These are phyloP conservation scores for Rubia occidens DNA, from an alignment of 305 asterid species.

Conservation along the genomic window DNA sequence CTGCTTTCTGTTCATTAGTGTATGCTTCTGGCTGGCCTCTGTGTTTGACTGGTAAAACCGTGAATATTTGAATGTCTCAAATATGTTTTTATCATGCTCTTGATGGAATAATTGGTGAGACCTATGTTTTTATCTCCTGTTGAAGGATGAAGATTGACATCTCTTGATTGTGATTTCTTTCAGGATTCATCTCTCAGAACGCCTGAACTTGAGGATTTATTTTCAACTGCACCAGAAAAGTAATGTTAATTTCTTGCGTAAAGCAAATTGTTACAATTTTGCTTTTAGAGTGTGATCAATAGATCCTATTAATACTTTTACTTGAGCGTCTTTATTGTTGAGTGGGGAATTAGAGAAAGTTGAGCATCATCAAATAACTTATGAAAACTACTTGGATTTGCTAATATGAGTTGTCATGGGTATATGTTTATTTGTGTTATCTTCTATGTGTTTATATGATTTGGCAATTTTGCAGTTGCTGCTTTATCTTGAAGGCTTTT, in stretches of 20 bases:
- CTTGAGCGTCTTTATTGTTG: not conserved
- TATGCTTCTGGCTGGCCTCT: not conserved
- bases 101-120: not conserved
- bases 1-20: not conserved
- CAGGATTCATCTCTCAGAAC: slow-evolving; percentile 87
- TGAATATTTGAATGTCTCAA: not conserved
- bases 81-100: not conserved
- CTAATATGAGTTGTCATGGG: not conserved
- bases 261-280: not conserved
- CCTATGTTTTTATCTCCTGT: not conserved
- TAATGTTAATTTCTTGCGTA: slow-evolving; percentile 28
- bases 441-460: not conserved
- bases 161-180: slow-evolving; percentile 26
- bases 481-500: not conserved
- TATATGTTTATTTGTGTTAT: not conserved
- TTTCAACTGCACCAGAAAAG: slow-evolving; percentile 96
- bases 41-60: not conserved
- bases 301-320: not conserved
- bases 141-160: not conserved
- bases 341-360: not conserved
- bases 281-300: not conserved
- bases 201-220: slow-evolving; percentile 82
- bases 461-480: slow-evolving; percentile 1
- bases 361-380: not conserved
- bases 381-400: not conserved